A percentile compares a stretch with the other conserved stretches of the same genome.
These are phyloP conservation scores for Lepidopterella palustris DNA, from an alignment of 495 filamentous ascomycete genomes.

Conservation along the genomic window DNA sequence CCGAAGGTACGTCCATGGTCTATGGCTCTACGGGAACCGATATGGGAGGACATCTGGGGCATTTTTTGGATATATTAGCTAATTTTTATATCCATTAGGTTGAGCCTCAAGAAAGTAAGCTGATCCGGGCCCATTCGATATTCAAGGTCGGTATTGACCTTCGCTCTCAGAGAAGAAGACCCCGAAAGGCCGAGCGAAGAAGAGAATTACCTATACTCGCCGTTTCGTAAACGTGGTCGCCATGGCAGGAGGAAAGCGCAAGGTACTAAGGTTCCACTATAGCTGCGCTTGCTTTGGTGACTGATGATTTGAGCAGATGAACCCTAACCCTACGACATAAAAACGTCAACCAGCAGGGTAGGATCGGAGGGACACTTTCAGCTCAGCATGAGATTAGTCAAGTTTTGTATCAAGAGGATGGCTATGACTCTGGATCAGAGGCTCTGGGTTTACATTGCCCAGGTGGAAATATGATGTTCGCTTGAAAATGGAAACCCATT, in stretches of 20 bases:
- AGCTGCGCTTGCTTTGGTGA: neutral
- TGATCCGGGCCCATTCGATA: too few species aligned
- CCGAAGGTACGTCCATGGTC: constrained; percentile 61
- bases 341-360: constrained; percentile 2
- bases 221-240: constrained; percentile 99
- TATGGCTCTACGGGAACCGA: neutral
- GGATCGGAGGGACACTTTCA: constrained; percentile 4
- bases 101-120: constrained; percentile 85
- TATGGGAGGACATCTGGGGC: neutral
- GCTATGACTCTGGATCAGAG: constrained; percentile 31
- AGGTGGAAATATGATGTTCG: constrained; percentile 12
- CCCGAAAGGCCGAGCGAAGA: constrained; percentile 98
- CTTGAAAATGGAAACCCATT: constrained; percentile 12
- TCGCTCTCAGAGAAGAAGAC: constrained; percentile 86
- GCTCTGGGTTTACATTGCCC: constrained; percentile 5
- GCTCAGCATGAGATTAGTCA: constrained; percentile 12
- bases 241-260: constrained; percentile 98
- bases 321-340: constrained; percentile 52
- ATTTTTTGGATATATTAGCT: neutral
- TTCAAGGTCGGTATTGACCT: too few species aligned
- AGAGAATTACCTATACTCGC: constrained; percentile 93
- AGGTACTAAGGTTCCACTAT: constrained; percentile 52
- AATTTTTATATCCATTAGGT: constrained; percentile 46
- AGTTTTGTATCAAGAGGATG: constrained; percentile 16
- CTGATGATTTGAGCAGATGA: constrained; percentile 43